Base-by-base conservation (phyloP, 331 rosid genomes). In the Saraca asoca region DNA sequence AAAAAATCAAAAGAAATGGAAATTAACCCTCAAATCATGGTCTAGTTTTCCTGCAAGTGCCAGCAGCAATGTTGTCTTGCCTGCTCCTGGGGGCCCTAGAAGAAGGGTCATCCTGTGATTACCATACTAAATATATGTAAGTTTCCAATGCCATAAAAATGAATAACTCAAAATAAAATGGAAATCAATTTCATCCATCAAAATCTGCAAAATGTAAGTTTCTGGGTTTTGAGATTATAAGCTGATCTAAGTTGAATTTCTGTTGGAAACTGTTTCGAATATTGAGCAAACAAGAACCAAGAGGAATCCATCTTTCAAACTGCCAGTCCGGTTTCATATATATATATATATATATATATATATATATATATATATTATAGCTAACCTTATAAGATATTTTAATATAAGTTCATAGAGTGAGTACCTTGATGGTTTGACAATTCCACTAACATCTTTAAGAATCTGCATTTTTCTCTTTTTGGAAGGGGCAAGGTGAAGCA, bases 11-110 rank as follows among this genome's bases (percentile, higher is more conserved):
- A 35, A 45, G 45, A 39, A 12, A 52, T 20, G 6, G 33, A 20
- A 65, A 56, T 80, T 31, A 57, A 91, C 97, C 83, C 74, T 86
- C 24, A 91, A 75, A 72, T 81, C 65, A 2, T 63, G 70, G 9
- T 76, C 90, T 34, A 86, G 91, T 67, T 84, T 91, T 31, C 96
- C 96, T 5, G 97, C 85, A 57, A 91, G 90, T 58, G 96, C 95
- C n/a, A 75, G 70, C 72, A 86, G 76, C 67, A 88, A 52, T 14
- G 97, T 82, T 31, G 96, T 91, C 76, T 91, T 88, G 14, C 97
- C 96, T 24, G 96, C 74, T 11, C 88, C 59, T 16, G 95, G 97
- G 54, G 97, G 91, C 63, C 95, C 97, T 52, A 88, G 64, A 61
- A 91, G 97, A 12, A 91, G 83, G 24, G 97, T 88, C 94, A 91